phyloP scores from a whole-genome alignment of 148 eudicot genomes.

The Fagopyrum homotropicum region DNA sequence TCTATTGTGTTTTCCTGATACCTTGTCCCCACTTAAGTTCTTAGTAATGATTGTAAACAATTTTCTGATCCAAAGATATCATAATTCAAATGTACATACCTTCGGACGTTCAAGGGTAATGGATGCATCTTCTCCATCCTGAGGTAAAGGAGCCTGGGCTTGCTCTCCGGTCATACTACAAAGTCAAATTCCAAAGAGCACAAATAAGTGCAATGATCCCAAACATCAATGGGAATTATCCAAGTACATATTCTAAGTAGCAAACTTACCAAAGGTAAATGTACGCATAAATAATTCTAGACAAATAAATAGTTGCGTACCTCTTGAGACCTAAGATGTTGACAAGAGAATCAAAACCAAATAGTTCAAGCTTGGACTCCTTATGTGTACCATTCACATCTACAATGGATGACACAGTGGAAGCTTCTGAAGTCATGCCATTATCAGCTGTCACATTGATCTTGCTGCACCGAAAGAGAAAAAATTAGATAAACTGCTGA shows the following conservation, averaged over 20 bases:
- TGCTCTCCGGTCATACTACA: conserved; percentile 94
- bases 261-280: neutral
- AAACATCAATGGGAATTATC: neutral
- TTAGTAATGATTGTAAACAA: too few relatives aligned
- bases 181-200: conserved; percentile 22
- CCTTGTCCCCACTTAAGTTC: neutral
- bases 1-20: neutral
- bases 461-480: neutral
- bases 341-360: conserved; percentile 99
- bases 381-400: conserved; percentile 51
- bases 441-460: neutral
- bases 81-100: conserved; percentile 32
- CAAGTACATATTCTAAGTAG: neutral
- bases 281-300: neutral
- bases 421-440: conserved; percentile 22
- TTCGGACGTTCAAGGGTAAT: conserved; percentile 56
- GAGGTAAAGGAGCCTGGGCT: conserved; percentile 72
- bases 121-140: conserved; percentile 78
- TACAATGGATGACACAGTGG: conserved; percentile 30
- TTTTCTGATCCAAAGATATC: neutral
- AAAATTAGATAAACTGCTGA: neutral
- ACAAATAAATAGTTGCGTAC: conserved; percentile 21
- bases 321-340: conserved; percentile 94
- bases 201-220: neutral
- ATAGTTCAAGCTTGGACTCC: conserved; percentile 89